Evolutionary conservation across 179 eudicot species (phyloP), one percentile per base, ranked within the genome.

Genomic region (Beta corolliflora): DNA sequence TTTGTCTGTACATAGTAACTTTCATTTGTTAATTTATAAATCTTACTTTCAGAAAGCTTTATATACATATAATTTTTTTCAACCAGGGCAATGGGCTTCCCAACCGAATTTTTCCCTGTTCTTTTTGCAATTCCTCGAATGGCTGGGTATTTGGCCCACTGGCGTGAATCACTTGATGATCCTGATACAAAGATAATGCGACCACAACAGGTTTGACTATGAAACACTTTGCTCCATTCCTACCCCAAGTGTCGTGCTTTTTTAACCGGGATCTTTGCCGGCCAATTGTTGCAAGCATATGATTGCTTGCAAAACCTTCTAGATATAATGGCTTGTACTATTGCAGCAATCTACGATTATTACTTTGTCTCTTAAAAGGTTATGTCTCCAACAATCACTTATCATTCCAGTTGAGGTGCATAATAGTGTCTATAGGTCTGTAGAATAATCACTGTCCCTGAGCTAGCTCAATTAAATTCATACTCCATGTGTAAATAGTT

Each of bases 121-220:
- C 79, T 96, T 77, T 93, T 96, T 83, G 99, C 99, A 63, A 92
- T 94, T 61, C 99, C 99, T 89, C 97, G 99, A 73, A 97, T 97
- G 99, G 99, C 97, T 83, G 99, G 99, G 64, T 97, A 90, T 81
- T 88, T 97, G 80, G 86, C 98, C 18, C 98, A 97, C 82, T 97
- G 98, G 99, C 81, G 91, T n/a, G 99, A 97, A 86, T 97, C 98
- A 64, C 90, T 97, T 74, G 98, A 97, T 88, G 99, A 97, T 75
- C 98, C 95, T 64, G 98, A 93, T 82, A 94, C 99, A 25, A 97
- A 94, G 90, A 92, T 97, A 76, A 93, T 94, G 94, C 88, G 99
- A 83, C 99, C 98, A 18, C 95, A 93, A 60, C 89, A 96, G 98
- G 99, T 96, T 81, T 56, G 87, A 55, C 75, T 77, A 12, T 23